Evolutionary conservation across 352 stramenopile species (phyloP).

Genomic region (Phytophthora sansomeana): DNA sequence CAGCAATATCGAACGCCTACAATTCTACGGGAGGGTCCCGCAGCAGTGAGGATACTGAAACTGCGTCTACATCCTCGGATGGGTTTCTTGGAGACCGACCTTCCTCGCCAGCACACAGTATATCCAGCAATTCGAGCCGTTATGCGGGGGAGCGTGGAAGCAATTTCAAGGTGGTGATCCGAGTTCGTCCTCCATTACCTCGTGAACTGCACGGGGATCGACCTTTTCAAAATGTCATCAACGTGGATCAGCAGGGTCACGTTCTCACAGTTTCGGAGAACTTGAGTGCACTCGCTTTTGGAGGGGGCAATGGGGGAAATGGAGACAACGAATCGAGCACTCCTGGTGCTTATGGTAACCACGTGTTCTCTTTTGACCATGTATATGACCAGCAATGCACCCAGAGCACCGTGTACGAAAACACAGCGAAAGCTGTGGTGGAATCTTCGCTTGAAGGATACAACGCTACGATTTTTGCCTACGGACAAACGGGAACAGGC

Average conservation of each 20-base stretch:
- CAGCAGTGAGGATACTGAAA: slow-evolving; percentile 61
- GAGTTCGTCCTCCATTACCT: slow-evolving; percentile 88
- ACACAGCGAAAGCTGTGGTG: slow-evolving; percentile 93
- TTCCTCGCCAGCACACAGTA: slow-evolving; percentile 51
- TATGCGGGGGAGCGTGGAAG: slow-evolving; percentile 56
- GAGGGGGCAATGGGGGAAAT: slow-evolving; percentile 35
- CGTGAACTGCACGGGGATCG: slow-evolving; percentile 89
- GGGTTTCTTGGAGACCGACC: slow-evolving; percentile 39
- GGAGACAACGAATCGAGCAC: slow-evolving; percentile 25
- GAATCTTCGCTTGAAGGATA: slow-evolving; percentile 93
- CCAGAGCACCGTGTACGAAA: slow-evolving; percentile 94
- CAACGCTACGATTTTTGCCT: slow-evolving; percentile 93
- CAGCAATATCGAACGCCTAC: slow-evolving; percentile 73
- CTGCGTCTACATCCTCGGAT: slow-evolving; percentile 65
- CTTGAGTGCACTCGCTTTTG: slow-evolving; percentile 52
- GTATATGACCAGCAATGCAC: slow-evolving; percentile 94
- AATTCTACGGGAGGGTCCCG: slow-evolving; percentile 39
- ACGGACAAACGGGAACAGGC: slow-evolving; percentile 91
- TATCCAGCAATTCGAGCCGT: slow-evolving; percentile 41
- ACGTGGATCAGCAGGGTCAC: slow-evolving; percentile 86
- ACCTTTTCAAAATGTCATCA: slow-evolving; percentile 92
- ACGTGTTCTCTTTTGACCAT: slow-evolving; percentile 95
- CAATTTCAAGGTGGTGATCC: slow-evolving; percentile 95
- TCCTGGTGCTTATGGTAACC: slow-evolving; percentile 77
- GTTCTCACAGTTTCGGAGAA: slow-evolving; percentile 92